Evolutionary conservation across 2,329 filamentous ascomycete genomes (phyloP), one percentile per base, ranked within the genome.

Genomic region (Claviceps lovelessii): DNA sequence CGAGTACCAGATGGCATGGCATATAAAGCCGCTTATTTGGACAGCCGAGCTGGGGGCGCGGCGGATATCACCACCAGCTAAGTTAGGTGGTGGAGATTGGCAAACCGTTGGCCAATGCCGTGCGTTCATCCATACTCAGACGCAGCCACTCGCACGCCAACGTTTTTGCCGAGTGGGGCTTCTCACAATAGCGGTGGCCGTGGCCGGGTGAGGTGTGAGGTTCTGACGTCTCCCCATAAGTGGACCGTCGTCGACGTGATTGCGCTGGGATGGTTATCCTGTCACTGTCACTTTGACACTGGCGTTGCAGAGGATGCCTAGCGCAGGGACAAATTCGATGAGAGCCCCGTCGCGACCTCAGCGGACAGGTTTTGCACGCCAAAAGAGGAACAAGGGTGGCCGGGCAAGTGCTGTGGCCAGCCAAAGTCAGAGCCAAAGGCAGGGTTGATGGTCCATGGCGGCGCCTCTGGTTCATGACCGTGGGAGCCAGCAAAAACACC

Each of bases 41-140:
- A 31, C 23, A 46, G 37, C 46, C 46, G 54, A 53, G 44, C 33
- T 17, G 33, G 33, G 41, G 19, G 10, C 15, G 39, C 15, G 50
- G 47, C 41, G 51, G 53, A 54, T 55, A 54, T 45, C 48, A 50
- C 53, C 47, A 41, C 44, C 17, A 19, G 3, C 23, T 17, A 46
- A 46, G 28, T 28, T 28, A 57, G 39, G 19, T 37, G 47, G 60
- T 60, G 60, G 61, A 61, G 55, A 60, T 60, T 60, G 56, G 53
- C 55, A 53, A 53, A 58, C 46, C 51, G 42, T 33, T 52, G 37
- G 47, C 50, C 53, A 54, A 53, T 52, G 58, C 51, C 29, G 23
- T 6, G 13, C 37, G 37, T 41, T 31, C 50, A 46, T 50, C 48
- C 51, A 46, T 45, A 49, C 41, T 39, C 48, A 48, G 41, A 31